Conservation (phyloP, 1,284 basidiomycete species). For the Ustilago lituana region DNA sequence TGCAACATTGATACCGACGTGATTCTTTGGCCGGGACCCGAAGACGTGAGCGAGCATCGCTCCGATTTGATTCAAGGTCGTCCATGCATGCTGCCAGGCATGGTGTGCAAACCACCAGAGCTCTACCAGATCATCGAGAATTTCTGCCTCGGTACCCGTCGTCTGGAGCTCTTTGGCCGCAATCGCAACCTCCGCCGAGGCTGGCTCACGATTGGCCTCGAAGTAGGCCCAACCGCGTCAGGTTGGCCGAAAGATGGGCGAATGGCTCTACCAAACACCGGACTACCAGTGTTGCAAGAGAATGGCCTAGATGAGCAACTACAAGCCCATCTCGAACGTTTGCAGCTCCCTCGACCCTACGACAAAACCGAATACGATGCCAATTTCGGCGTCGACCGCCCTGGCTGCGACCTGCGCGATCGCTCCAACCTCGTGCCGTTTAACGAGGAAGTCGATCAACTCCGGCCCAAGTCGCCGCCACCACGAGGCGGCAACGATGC, state of each 20-base stretch:
- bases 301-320: conserved; percentile 1
- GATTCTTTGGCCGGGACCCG: conserved; percentile 83
- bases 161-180: conserved; percentile 88
- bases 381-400: conserved; percentile 57
- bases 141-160: conserved; percentile 91
- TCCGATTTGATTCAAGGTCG: background rate
- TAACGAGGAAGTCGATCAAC: conserved; percentile 47
- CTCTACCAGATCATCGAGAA: conserved; percentile 96
- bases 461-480: conserved; percentile 61
- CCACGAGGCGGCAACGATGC: conserved; percentile 11
- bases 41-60: conserved; percentile 71
- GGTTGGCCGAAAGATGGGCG: conserved; percentile 21
- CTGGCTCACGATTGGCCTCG: conserved; percentile 84
- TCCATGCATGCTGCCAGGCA: conserved; percentile 70
- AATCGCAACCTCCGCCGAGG: conserved; percentile 80
- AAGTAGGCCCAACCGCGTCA: conserved; percentile 56
- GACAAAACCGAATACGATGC: conserved; percentile 47
- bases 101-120: conserved; percentile 87
- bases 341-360: conserved; percentile 41
- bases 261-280: conserved; percentile 13
- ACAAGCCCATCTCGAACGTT: conserved; percentile 6
- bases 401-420: conserved; percentile 51
- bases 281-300: conserved; percentile 10
- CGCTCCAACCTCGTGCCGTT: conserved; percentile 60
- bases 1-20: conserved; percentile 99